phyloP scores from a whole-genome alignment of 176 grass and related monocot genomes.

The Secale cereale region DNA sequence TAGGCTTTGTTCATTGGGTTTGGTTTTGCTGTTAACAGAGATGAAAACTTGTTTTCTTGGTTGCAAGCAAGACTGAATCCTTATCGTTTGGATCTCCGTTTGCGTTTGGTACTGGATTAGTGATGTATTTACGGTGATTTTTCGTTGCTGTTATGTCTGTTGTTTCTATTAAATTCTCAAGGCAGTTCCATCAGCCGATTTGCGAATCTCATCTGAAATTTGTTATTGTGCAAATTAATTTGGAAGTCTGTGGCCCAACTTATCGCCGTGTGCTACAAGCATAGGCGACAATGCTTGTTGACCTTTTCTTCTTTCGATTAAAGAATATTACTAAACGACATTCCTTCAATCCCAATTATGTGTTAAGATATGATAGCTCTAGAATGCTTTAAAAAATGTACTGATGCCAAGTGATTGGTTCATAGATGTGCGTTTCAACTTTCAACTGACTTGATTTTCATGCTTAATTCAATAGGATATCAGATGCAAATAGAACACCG shows the following conservation, averaged over 20 bases:
- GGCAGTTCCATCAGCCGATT: conserved; percentile 1
- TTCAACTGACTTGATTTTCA: conserved; percentile 6
- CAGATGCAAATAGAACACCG: conserved; percentile 32
- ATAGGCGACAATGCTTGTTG: conserved; percentile 4
- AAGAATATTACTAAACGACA: not conserved
- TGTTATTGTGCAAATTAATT: not conserved
- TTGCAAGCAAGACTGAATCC: not conserved
- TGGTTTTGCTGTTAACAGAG: not conserved
- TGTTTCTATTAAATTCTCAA: not conserved
- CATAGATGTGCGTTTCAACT: not conserved
- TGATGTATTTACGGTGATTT: not conserved
- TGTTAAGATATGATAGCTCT: conserved; percentile 19
- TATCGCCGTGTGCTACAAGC: not conserved
- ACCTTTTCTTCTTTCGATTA: conserved; percentile 9
- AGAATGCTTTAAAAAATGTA: not conserved
- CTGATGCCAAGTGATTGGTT: not conserved
- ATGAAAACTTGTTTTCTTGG: not conserved
- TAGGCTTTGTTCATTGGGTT: not conserved
- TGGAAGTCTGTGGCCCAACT: not conserved
- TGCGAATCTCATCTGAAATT: not conserved
- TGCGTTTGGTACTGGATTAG: not conserved
- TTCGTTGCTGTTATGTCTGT: not conserved
- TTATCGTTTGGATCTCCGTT: conserved; percentile 5
- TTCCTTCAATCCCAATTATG: conserved; percentile 1
- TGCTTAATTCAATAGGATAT: conserved; percentile 28